Evolutionary conservation across 2,329 filamentous ascomycete species (phyloP).

Genomic region (Hypoxylon sp.): DNA sequence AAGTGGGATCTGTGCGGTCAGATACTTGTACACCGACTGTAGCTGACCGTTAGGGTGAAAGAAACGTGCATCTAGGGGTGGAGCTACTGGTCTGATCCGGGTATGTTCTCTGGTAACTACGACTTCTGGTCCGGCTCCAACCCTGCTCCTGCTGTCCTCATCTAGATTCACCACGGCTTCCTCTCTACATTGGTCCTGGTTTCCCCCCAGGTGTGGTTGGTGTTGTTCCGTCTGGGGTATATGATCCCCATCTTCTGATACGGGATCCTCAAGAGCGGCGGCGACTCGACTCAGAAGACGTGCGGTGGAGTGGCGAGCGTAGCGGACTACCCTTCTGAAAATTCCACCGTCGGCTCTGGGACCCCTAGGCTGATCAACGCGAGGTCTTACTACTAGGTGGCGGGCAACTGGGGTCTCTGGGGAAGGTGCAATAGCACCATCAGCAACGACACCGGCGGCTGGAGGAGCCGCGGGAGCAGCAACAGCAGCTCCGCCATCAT

Average conservation of each 20-base stretch:
- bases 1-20: constrained; percentile 41
- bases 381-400: constrained; percentile 13
- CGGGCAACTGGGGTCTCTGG: background rate
- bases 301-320: constrained; percentile 4
- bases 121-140: background rate
- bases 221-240: background rate
- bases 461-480: too few species aligned
- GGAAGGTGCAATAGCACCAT: background rate
- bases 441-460: background rate
- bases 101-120: background rate
- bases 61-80: constrained; percentile 39
- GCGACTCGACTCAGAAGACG: constrained; percentile 11
- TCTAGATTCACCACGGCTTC: background rate
- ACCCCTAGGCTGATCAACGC: background rate
- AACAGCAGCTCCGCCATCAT: background rate
- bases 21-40: constrained; percentile 38
- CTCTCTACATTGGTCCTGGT: background rate
- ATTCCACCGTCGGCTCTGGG: constrained; percentile 9
- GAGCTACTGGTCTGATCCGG: constrained; percentile 19
- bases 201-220: background rate
- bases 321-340: constrained; percentile 5
- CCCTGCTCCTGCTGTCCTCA: background rate
- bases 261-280: constrained; percentile 1
- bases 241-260: background rate
- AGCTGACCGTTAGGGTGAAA: constrained; percentile 43